Conservation (phyloP, 129 eudicot genomes). For the Ambrosia trifida region DNA sequence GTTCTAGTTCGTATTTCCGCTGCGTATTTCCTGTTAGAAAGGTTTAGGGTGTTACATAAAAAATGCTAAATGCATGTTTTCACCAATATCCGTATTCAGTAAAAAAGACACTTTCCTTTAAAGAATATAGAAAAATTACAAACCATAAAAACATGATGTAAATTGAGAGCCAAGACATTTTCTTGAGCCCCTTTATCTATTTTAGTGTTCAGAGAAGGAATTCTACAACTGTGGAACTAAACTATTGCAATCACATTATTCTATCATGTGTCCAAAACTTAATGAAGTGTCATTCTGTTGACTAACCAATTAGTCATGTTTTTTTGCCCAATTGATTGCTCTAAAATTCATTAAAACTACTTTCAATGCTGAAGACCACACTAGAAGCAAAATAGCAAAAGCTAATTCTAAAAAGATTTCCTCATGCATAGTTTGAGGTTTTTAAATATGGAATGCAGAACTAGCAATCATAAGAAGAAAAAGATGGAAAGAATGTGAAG, state of each 20-base stretch:
- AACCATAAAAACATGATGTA: background rate
- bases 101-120: background rate
- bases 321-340: background rate
- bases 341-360: too few species aligned
- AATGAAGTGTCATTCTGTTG: background rate
- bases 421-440: slow-evolving; percentile 1
- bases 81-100: too few species aligned
- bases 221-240: too few species aligned
- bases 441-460: background rate
- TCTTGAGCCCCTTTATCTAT: too few species aligned
- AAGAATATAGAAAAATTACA: background rate
- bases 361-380: background rate
- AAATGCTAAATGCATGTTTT: too few species aligned
- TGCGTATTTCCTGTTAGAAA: too few species aligned
- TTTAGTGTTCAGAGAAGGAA: too few species aligned
- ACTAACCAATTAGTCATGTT: background rate
- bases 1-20: too few species aligned
- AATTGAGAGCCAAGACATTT: too few species aligned
- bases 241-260: too few species aligned
- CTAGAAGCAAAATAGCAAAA: slow-evolving; percentile 11
- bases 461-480: slow-evolving; percentile 1
- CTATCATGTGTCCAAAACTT: too few species aligned
- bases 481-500: background rate
- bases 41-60: too few species aligned
- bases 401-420: background rate